Evolutionary conservation across 805 yeast genomes (phyloP).

Genomic region (Candida michaelii): DNA sequence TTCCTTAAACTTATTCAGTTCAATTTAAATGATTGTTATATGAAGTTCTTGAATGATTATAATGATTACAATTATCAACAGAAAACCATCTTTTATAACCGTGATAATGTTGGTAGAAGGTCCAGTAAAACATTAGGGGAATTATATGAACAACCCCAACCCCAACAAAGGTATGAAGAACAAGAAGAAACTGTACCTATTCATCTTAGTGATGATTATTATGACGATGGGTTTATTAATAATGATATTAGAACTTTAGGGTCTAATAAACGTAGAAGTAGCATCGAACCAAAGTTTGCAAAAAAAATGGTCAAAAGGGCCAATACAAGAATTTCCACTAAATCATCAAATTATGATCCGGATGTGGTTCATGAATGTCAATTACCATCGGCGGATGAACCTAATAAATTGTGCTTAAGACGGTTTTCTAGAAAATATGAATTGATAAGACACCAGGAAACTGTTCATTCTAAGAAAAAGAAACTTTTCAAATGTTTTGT

Average conservation of each 20-base stretch:
- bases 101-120: conserved; percentile 13
- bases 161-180: background rate
- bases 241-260: conserved; percentile 9
- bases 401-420: conserved; percentile 39
- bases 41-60: conserved; percentile 34
- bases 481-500: conserved; percentile 82
- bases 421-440: conserved; percentile 71
- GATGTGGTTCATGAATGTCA: conserved; percentile 49
- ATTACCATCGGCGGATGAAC: conserved; percentile 44
- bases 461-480: conserved; percentile 88
- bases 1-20: conserved; percentile 39
- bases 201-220: conserved; percentile 2
- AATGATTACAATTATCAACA: conserved; percentile 18
- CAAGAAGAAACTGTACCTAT: background rate
- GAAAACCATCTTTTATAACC: conserved; percentile 6
- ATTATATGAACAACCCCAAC: background rate
- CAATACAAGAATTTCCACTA: conserved; percentile 17
- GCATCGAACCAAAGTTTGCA: conserved; percentile 14
- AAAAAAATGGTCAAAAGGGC: conserved; percentile 12
- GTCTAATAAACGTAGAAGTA: conserved; percentile 9
- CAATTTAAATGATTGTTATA: conserved; percentile 41
- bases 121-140: conserved; percentile 3
- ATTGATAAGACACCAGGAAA: conserved; percentile 91
- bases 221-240: conserved; percentile 11
- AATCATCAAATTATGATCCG: conserved; percentile 46